phyloP scores from a whole-genome alignment of 2,329 filamentous ascomycete genomes.

The Ceratocystis smalleyi region DNA sequence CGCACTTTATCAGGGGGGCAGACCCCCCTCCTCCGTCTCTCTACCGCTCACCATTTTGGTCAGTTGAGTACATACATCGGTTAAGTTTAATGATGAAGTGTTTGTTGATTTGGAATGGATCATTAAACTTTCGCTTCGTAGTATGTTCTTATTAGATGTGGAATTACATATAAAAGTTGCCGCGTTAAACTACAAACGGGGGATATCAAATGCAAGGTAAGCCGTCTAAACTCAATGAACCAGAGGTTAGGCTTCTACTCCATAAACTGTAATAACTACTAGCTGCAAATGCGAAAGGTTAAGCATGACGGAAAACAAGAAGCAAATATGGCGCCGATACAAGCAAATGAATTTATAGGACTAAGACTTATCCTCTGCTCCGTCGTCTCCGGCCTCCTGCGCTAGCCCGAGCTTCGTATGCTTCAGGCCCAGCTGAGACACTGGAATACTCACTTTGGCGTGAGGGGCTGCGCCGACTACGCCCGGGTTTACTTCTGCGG shows the following conservation, averaged over 20 bases:
- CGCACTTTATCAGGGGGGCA: not conserved
- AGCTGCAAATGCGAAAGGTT: not conserved
- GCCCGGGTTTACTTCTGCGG: not conserved
- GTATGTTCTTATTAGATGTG: no score
- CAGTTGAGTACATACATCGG: not conserved
- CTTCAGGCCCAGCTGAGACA: constrained; percentile 5
- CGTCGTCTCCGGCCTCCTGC: not conserved
- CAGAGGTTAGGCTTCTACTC: no score
- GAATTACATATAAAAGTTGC: no score
- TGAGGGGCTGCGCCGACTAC: constrained; percentile 3
- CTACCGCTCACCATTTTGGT: not conserved
- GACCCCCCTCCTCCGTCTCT: not conserved
- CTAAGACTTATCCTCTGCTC: not conserved
- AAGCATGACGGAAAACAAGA: not conserved
- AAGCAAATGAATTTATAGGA: not conserved
- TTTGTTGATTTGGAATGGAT: not conserved
- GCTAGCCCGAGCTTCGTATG: not conserved
- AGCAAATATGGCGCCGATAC: not conserved
- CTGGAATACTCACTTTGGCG: constrained; percentile 11
- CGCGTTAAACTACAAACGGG: no score
- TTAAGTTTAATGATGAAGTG: not conserved
- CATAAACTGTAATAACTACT: no score
- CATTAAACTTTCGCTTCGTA: not conserved
- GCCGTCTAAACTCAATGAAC: no score
- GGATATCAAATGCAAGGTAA: no score